phyloP scores from a whole-genome alignment of 768 basidiomycete genomes.

The Naganishia friedmannii region DNA sequence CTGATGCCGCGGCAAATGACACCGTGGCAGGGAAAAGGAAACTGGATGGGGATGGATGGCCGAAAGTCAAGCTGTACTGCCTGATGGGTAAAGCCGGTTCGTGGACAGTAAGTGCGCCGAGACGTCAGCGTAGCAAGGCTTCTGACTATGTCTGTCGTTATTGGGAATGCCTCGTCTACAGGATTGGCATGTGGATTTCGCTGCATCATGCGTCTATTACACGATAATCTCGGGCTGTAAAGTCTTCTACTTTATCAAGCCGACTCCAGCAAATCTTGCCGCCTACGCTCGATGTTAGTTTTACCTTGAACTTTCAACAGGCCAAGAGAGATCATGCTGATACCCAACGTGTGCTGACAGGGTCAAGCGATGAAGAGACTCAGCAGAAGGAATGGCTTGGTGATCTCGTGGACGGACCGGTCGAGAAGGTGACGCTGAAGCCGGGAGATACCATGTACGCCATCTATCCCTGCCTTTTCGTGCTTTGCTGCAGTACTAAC shows the following conservation, averaged over 20 bases:
- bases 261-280: conserved; percentile 76
- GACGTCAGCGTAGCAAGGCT: background rate
- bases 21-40: conserved; percentile 15
- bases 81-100: conserved; percentile 90
- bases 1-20: background rate
- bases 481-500: background rate
- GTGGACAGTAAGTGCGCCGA: conserved; percentile 73
- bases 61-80: conserved; percentile 94
- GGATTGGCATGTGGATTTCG: conserved; percentile 99
- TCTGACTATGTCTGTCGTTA: conserved; percentile 21
- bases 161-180: conserved; percentile 51
- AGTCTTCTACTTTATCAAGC: conserved; percentile 94
- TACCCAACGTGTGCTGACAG: conserved; percentile 31
- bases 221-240: conserved; percentile 83
- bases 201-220: conserved; percentile 96
- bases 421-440: conserved; percentile 61
- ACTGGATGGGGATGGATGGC: conserved; percentile 49
- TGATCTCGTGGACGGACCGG: conserved; percentile 77
- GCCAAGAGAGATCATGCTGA: no score
- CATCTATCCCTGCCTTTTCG: background rate
- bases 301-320: background rate
- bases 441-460: conserved; percentile 50
- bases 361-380: conserved; percentile 75
- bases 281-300: conserved; percentile 78
- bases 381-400: conserved; percentile 89